phyloP scores from a whole-genome alignment of 495 filamentous ascomycete species.

The Daldinia caldariorum region DNA sequence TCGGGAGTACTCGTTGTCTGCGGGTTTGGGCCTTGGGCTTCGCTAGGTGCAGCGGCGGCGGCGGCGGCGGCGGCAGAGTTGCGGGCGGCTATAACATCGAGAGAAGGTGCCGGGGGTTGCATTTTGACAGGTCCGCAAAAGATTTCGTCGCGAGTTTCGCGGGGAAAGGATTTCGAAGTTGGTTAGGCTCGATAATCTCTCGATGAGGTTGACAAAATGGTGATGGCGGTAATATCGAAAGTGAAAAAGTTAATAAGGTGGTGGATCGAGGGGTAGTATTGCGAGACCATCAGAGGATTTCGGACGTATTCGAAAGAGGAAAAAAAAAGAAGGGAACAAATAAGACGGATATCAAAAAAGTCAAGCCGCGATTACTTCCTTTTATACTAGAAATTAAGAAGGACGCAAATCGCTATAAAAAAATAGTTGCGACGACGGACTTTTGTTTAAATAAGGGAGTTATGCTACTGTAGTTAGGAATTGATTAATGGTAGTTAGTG shows the following conservation, averaged over 20 bases:
- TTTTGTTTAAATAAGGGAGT: background rate
- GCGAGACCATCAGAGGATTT: constrained; percentile 9
- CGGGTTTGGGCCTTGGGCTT: constrained; percentile 15
- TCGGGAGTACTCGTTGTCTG: constrained; percentile 20
- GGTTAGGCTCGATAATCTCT: background rate
- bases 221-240: background rate
- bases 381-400: background rate
- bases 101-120: constrained; percentile 51
- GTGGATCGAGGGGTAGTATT: constrained; percentile 14
- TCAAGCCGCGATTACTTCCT: constrained; percentile 9
- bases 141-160: background rate
- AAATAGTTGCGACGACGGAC: constrained; percentile 21
- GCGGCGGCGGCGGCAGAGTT: constrained; percentile 32
- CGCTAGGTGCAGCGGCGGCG: constrained; percentile 6
- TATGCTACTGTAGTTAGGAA: too few relatives aligned
- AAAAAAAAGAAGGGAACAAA: constrained; percentile 7
- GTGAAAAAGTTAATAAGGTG: background rate
- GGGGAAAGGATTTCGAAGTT: background rate
- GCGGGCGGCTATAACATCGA: constrained; percentile 57
- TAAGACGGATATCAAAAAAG: constrained; percentile 2
- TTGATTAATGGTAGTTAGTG: too few relatives aligned
- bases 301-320: background rate
- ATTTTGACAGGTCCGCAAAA: constrained; percentile 24
- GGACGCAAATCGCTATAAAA: constrained; percentile 21
- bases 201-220: background rate